Conservation (phyloP, 75 land plant species). For the Adiantum capillusveneris region DNA sequence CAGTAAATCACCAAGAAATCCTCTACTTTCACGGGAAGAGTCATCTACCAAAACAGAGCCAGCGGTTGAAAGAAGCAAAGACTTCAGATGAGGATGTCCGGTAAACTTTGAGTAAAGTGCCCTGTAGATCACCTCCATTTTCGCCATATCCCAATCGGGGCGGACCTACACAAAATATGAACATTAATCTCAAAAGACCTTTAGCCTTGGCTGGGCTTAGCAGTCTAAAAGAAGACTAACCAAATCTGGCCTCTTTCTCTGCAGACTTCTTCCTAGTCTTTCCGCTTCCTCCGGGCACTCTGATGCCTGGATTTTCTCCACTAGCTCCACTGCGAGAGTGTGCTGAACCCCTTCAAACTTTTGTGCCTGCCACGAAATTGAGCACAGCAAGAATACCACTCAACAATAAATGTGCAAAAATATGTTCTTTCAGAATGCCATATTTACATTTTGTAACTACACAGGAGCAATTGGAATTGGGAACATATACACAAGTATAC, state of each 20-base stretch:
- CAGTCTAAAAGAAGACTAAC: conserved; percentile 3
- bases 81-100: conserved; percentile 8
- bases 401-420: too few relatives aligned
- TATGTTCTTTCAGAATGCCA: too few relatives aligned
- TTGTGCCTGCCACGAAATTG: conserved; percentile 29
- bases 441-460: too few relatives aligned
- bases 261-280: conserved; percentile 19
- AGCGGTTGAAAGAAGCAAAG: conserved; percentile 19
- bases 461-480: too few relatives aligned
- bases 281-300: conserved; percentile 30
- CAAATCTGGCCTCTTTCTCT: conserved; percentile 23
- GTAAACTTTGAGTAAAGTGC: conserved; percentile 24
- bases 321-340: conserved; percentile 10
- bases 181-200: too few relatives aligned
- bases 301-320: conserved; percentile 12
- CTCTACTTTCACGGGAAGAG: conserved; percentile 14
- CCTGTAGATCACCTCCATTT: conserved; percentile 15
- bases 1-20: too few relatives aligned
- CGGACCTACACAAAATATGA: conserved; percentile 10
- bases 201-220: too few relatives aligned
- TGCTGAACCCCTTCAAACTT: conserved; percentile 29
- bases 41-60: conserved; percentile 25
- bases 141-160: conserved; percentile 21
- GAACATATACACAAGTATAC: too few relatives aligned
- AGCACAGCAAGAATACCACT: not conserved